Base-by-base conservation (phyloP, 208 protist genomes). In the Trypanosoma avium region DNA sequence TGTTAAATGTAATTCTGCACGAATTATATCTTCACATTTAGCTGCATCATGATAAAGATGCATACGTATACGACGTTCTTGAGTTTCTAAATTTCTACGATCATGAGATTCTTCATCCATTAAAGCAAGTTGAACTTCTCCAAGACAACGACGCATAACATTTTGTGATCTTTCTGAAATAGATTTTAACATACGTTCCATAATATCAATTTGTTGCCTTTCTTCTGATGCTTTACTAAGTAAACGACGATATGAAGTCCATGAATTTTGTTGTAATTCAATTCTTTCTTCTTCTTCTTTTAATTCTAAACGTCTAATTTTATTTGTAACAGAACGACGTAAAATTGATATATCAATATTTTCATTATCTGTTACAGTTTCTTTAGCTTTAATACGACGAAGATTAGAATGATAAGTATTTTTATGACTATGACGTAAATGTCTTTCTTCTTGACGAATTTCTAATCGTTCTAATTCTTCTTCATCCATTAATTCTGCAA, bases 251-350 rank as follows among this genome's bases (percentile, higher is more conserved):
- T 32, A 36, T 17, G n/a, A 38, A 10, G 27, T 19, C 17, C 30
- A 53, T 17, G 43, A 6, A 21, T 24, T 29, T 7, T 61, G 52
- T 27, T 61, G 50, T 19, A 69, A 9, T 22, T 60, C 53, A 10
- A 69, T 33, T 45, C 63, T 32, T 10, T 26, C 29, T 30, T 60
- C 52, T 40, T 69, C 63, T 36, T 69, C 63, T 40, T 49, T 29
- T 21, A 61, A 46, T 32, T 53, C 45, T 27, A 69, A 21, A 24
- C 55, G 42, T 17, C 38, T 35, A 5, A 48, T 12, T 15, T 30
- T 22, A 36, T 62, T 54, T 3, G 1, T 30, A n/a, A 67, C 21
- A 12, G 49, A 13, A 7, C 42, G 61, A 17, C 27, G 9, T 43
- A 24, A 27, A 21, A 59, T 29, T n/a, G 49, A 29, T 15, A 17